Percentiles rank a stretch among this genome's conserved stretches.
phyloP scores from a whole-genome alignment of 2,329 filamentous ascomycete genomes.

The Remersonia thermophila region DNA sequence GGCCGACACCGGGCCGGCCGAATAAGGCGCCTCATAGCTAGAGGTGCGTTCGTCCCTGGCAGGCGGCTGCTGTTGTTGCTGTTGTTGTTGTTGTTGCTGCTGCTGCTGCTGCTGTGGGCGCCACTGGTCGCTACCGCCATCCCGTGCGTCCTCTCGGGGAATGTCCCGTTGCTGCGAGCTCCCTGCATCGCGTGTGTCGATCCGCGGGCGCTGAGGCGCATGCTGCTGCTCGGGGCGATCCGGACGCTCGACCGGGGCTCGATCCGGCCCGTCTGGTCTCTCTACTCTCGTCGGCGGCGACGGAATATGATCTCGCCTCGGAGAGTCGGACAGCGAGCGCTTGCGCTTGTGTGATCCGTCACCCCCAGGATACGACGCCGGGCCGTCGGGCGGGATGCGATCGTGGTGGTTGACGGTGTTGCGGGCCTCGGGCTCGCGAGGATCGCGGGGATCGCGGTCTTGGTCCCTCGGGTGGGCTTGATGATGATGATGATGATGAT shows the following conservation, averaged over 20 bases:
- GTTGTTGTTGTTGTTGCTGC: no score
- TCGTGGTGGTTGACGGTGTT: conserved; percentile 28
- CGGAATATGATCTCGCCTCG: conserved; percentile 24
- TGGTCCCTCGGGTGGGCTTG: conserved; percentile 19
- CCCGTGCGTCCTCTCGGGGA: conserved; percentile 31
- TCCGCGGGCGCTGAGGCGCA: conserved; percentile 11
- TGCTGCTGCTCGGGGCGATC: conserved; percentile 12
- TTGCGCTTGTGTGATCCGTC: conserved; percentile 53
- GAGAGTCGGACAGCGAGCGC: conserved; percentile 51
- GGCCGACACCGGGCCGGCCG: conserved; percentile 31
- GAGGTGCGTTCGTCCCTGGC: conserved; percentile 34
- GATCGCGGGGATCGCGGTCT: conserved; percentile 20
- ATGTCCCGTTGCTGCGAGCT: conserved; percentile 28
- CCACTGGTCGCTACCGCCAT: conserved; percentile 32
- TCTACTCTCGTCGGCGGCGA: conserved; percentile 11
- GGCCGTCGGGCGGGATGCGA: conserved; percentile 26
- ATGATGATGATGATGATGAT: not conserved
- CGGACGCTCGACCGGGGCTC: conserved; percentile 5
- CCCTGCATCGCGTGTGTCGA: conserved; percentile 28
- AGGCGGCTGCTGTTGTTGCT: no score
- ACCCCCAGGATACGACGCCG: conserved; percentile 29
- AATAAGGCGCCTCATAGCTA: conserved; percentile 35
- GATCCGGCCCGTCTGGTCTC: conserved; percentile 1
- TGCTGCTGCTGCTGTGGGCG: conserved; percentile 20
- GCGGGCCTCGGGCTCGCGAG: conserved; percentile 20